Evolutionary conservation across 2,329 filamentous ascomycete genomes (phyloP), one percentile per base, ranked within the genome.

Genomic region (Ambrosiella cleistominuta): DNA sequence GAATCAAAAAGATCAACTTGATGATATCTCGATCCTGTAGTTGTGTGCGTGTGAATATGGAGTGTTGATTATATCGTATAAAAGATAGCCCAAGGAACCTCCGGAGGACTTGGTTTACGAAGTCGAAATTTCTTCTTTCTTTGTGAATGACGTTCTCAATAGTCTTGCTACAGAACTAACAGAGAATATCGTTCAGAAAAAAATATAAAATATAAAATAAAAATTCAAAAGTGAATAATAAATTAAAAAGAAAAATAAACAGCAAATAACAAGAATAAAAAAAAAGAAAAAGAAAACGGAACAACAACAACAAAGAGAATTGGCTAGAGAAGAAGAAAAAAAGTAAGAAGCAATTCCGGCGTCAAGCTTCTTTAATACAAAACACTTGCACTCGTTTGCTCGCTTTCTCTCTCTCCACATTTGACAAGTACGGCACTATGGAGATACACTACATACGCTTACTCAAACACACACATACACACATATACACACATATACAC

Each of bases 261-360:
- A 54, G 13, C 17, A 54, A 42, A 45, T 53, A 42, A 51, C 35
- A 52, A 62, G 58, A 50, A 40, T 37, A 42, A 57, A 36, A 53
- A 57, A 54, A 42, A 47, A 51, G 56, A 8, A 47, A 50, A 59
- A 57, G 37, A 51, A 37, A 57, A 54, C 38, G 52, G 55, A 52
- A 42, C 15, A 52, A 56, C 27, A 45, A 58, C 44, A 54, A 56
- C 15, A 56, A 44, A 47, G n/a, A 47, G 35, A 27, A 44, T 45
- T 42, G 58, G 45, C 15, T 27, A n/a, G 42, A 39, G 39, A 54
- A 39, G 49, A 54, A n/a, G 50, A 57, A 45, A 40, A 58, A 45
- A 58, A 58, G 35, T 13, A 47, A 15, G 11, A 15, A 8, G 44
- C 19, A 57, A 49, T 37, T 17, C 11, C 19, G 13, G 27, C 27